Percentiles rank a stretch among this genome's conserved stretches.
phyloP scores from a whole-genome alignment of 768 basidiomycete species.

The Arthromyces matolae region DNA sequence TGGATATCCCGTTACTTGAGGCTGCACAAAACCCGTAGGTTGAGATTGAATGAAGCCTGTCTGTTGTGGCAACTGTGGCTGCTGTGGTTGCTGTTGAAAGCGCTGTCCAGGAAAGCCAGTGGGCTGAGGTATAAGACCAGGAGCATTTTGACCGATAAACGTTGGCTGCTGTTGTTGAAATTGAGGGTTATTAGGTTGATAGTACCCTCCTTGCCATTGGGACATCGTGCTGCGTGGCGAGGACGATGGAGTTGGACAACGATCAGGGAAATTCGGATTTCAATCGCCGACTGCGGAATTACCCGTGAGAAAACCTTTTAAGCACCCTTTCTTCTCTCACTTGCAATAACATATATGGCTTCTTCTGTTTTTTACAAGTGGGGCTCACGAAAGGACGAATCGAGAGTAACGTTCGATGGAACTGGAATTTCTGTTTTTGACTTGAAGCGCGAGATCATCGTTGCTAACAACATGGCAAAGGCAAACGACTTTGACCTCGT shows the following conservation, averaged over 20 bases:
- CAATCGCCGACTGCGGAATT: slow-evolving; percentile 24
- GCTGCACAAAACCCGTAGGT: slow-evolving; percentile 42
- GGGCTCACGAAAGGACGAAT: slow-evolving; percentile 92
- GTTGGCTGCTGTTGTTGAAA: slow-evolving; percentile 26
- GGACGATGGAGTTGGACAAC: slow-evolving; percentile 12
- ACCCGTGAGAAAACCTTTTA: too few relatives aligned
- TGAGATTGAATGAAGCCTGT: slow-evolving; percentile 42
- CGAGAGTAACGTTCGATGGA: slow-evolving; percentile 94
- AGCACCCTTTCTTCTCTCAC: too few relatives aligned
- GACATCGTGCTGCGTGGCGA: slow-evolving; percentile 47
- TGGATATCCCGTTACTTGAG: slow-evolving; percentile 53
- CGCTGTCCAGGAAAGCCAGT: slow-evolving; percentile 52
- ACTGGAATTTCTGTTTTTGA: slow-evolving; percentile 99
- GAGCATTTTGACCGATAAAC: slow-evolving; percentile 35
- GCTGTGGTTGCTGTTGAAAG: slow-evolving; percentile 56
- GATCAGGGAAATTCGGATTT: too few relatives aligned
- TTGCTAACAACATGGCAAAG: slow-evolving; percentile 93
- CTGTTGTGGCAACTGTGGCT: too few relatives aligned
- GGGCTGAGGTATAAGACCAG: slow-evolving; percentile 54
- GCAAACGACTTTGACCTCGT: slow-evolving; percentile 95
- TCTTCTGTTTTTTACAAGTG: slow-evolving; percentile 99
- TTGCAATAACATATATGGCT: slow-evolving; percentile 70
- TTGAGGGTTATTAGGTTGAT: slow-evolving; percentile 56
- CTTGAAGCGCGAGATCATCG: slow-evolving; percentile 96
- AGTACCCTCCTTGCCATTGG: slow-evolving; percentile 71